These are phyloP conservation scores for Haplosporangium sp. DNA, from an alignment of 371 early-diverging fungal genomes.

Conservation along the genomic window DNA sequence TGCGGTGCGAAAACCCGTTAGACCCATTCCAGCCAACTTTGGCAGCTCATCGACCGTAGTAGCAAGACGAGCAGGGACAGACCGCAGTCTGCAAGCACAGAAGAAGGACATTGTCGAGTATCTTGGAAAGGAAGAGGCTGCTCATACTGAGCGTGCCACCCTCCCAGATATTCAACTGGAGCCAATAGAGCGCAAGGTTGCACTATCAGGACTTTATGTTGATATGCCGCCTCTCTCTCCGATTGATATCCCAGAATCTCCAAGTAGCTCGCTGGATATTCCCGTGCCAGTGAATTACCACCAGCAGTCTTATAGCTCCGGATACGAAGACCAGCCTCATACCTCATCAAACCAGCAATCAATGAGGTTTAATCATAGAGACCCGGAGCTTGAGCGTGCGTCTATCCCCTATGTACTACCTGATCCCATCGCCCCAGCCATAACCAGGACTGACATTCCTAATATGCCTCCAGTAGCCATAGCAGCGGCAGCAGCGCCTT, in stretches of 20 bases:
- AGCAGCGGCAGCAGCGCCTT: not conserved
- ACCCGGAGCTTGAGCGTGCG: slow-evolving; percentile 21
- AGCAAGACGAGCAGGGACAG: not conserved
- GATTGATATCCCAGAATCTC: slow-evolving; percentile 3
- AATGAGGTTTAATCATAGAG: slow-evolving; percentile 22
- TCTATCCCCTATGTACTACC: slow-evolving; percentile 14
- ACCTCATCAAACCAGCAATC: not conserved
- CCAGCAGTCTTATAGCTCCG: not conserved
- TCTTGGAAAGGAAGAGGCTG: slow-evolving; percentile 40
- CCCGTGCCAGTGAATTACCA: slow-evolving; percentile 27
- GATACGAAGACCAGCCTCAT: not conserved
- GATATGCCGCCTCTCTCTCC: slow-evolving; percentile 14
- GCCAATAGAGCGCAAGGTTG: slow-evolving; percentile 28
- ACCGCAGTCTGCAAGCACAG: not conserved
- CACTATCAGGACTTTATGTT: slow-evolving; percentile 47
- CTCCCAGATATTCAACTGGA: slow-evolving; percentile 39
- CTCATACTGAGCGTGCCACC: slow-evolving; percentile 41
- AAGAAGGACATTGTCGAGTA: slow-evolving; percentile 16
- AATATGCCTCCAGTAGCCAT: not conserved
- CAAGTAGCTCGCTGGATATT: slow-evolving; percentile 28
- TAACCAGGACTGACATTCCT: slow-evolving; percentile 7
- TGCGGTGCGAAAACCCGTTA: slow-evolving; percentile 20
- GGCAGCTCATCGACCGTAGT: slow-evolving; percentile 4
- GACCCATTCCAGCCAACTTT: not conserved
- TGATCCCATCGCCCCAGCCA: not conserved